A percentile compares a stretch with the other conserved stretches of the same genome.
phyloP scores from a whole-genome alignment of 1,284 basidiomycete genomes.

The Trichosporon asahii region DNA sequence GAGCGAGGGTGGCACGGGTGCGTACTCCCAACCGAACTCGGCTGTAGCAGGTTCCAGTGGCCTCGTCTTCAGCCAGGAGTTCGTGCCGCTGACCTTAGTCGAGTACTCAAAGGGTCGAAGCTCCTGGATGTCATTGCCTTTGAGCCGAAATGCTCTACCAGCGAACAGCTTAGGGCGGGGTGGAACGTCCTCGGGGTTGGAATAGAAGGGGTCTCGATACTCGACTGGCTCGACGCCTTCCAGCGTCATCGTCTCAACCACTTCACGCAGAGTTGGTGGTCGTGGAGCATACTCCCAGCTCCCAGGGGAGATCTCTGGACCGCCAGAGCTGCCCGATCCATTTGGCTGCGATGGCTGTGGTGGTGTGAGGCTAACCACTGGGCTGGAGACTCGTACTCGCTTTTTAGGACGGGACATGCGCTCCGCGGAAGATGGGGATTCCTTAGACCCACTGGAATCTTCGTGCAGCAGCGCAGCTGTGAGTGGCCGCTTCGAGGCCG shows the following conservation, averaged over 20 bases:
- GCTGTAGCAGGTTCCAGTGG: constrained; percentile 11
- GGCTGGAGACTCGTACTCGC: constrained; percentile 19
- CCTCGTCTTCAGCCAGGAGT: constrained; percentile 37
- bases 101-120: constrained; percentile 41
- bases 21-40: constrained; percentile 71
- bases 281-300: constrained; percentile 57
- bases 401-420: constrained; percentile 14
- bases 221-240: constrained; percentile 61
- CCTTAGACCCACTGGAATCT: not conserved
- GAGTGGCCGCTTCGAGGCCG: not conserved
- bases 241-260: constrained; percentile 59
- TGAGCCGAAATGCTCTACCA: constrained; percentile 69
- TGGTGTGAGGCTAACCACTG: not conserved
- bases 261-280: constrained; percentile 58
- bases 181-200: constrained; percentile 68
- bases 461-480: not conserved
- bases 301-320: constrained; percentile 10
- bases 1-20: constrained; percentile 61
- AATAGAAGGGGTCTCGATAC: constrained; percentile 77
- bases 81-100: not conserved
- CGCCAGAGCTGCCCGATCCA: not conserved
- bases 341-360: not conserved
- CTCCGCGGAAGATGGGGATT: not conserved
- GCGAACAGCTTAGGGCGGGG: constrained; percentile 70
- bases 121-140: constrained; percentile 51